Evolutionary conservation across 345 rosid species (phyloP).

Genomic region (Brassica cretica): DNA sequence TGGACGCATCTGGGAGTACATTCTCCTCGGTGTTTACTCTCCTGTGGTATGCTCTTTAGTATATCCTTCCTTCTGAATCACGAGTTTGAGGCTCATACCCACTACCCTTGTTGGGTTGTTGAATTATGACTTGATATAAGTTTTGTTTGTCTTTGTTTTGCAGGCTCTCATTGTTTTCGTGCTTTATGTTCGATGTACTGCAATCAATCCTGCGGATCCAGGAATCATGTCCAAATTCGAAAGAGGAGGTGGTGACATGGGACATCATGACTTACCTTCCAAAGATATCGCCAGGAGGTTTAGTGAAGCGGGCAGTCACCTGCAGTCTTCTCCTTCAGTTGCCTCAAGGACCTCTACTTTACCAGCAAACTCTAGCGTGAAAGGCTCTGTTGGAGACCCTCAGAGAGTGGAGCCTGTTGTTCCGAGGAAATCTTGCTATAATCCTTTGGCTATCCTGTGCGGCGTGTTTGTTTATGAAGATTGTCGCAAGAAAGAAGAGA

Average conservation of each 20-base stretch:
- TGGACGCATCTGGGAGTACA: slow-evolving; percentile 85
- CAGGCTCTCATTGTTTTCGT: slow-evolving; percentile 90
- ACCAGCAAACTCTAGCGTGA: slow-evolving; percentile 64
- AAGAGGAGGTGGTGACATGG: slow-evolving; percentile 35
- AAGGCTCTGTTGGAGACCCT: slow-evolving; percentile 59
- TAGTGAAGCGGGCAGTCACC: slow-evolving; percentile 58
- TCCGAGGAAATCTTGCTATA: slow-evolving; percentile 40
- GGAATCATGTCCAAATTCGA: slow-evolving; percentile 86
- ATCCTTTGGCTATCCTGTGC: slow-evolving; percentile 65
- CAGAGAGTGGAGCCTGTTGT: slow-evolving; percentile 31
- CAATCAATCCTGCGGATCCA: slow-evolving; percentile 99
- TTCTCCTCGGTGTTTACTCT: slow-evolving; percentile 66
- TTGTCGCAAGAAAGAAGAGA: slow-evolving; percentile 65
- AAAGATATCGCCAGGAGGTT: slow-evolving; percentile 50
- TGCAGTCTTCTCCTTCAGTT: slow-evolving; percentile 74
- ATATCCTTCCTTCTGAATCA: background rate
- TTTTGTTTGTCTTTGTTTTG: background rate
- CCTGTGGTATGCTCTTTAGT: slow-evolving; percentile 75
- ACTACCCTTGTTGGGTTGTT: background rate
- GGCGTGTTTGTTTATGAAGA: slow-evolving; percentile 80
- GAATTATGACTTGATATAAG: background rate
- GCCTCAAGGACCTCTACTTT: slow-evolving; percentile 72
- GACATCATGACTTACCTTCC: slow-evolving; percentile 44
- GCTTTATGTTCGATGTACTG: slow-evolving; percentile 95
- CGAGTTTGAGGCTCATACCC: background rate